These are phyloP conservation scores for Phycomyces blakesleeanus DNA, from an alignment of 192 early-diverging fungal species.

Conservation along the genomic window DNA sequence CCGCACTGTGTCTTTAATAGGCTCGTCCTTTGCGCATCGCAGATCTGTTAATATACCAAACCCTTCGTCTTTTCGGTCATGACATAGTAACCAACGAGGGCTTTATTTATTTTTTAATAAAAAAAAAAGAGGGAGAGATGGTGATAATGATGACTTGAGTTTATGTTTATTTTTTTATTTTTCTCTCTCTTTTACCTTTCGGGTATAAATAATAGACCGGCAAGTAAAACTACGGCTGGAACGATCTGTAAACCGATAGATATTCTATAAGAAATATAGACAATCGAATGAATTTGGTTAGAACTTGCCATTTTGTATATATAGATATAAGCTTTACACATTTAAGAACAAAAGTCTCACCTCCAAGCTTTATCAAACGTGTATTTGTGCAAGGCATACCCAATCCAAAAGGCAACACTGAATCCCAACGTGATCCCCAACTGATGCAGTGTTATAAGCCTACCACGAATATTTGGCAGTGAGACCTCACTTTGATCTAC, in stretches of 20 bases:
- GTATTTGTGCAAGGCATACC: conserved; percentile 12
- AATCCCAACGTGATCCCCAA: conserved; percentile 86
- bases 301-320: no score
- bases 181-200: conserved; percentile 26
- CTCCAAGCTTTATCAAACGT: conserved; percentile 3
- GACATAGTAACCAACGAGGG: conserved; percentile 66
- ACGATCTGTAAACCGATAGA: conserved; percentile 78
- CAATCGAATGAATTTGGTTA: no score
- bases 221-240: conserved; percentile 65
- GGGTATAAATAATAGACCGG: conserved; percentile 71
- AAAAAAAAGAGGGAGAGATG: neutral
- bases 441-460: conserved; percentile 79
- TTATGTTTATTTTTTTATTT: neutral
- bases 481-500: conserved; percentile 70
- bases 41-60: conserved; percentile 47
- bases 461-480: conserved; percentile 71
- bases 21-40: conserved; percentile 41
- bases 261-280: conserved; percentile 33
- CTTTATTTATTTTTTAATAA: no score
- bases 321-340: neutral
- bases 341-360: neutral
- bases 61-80: conserved; percentile 54
- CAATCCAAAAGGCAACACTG: conserved; percentile 46
- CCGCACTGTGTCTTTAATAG: conserved; percentile 36
- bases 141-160: neutral